A percentile compares a stretch with the other conserved stretches of the same genome.
These are phyloP conservation scores for Microstegium vimineum DNA, from an alignment of 176 grass and related monocot genomes.

Conservation along the genomic window DNA sequence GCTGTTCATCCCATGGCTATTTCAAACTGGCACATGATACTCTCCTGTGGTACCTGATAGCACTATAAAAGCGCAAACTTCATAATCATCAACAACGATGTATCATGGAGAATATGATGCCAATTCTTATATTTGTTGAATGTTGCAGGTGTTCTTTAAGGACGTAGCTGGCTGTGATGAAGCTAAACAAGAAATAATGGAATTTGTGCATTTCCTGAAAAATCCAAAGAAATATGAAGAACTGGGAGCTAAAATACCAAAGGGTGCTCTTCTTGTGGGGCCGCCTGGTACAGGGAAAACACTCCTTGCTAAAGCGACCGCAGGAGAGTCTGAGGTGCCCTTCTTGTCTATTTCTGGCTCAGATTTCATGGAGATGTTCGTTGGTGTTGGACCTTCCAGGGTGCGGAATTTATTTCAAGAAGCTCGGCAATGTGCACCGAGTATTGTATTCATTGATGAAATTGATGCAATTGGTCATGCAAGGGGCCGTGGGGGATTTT, in stretches of 20 bases:
- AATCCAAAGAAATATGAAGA: constrained; percentile 97
- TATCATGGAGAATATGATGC: background rate
- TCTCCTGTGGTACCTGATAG: too few species aligned
- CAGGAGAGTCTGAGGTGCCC: constrained; percentile 82
- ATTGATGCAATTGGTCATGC: constrained; percentile 94
- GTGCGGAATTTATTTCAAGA: constrained; percentile 89
- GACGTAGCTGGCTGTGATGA: constrained; percentile 98
- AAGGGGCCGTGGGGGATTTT: constrained; percentile 68
- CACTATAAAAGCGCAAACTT: too few species aligned
- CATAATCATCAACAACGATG: constrained; percentile 5
- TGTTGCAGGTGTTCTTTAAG: constrained; percentile 79
- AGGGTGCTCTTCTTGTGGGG: constrained; percentile 90
- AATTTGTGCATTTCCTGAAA: constrained; percentile 97
- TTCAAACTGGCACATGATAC: background rate
- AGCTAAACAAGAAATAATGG: constrained; percentile 99
- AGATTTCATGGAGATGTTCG: constrained; percentile 98
- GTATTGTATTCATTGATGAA: constrained; percentile 95
- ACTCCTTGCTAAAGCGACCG: constrained; percentile 94
- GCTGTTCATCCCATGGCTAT: background rate
- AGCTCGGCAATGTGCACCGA: constrained; percentile 71
- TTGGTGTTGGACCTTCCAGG: constrained; percentile 91
- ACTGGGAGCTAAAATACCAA: constrained; percentile 91
- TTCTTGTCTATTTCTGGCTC: constrained; percentile 91
- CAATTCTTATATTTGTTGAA: constrained; percentile 17
- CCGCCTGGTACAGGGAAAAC: constrained; percentile 91